Percentiles rank a stretch among this genome's conserved stretches.
phyloP scores from a whole-genome alignment of 2,329 filamentous ascomycete species.

The Pyrenophora tritici-repentis region DNA sequence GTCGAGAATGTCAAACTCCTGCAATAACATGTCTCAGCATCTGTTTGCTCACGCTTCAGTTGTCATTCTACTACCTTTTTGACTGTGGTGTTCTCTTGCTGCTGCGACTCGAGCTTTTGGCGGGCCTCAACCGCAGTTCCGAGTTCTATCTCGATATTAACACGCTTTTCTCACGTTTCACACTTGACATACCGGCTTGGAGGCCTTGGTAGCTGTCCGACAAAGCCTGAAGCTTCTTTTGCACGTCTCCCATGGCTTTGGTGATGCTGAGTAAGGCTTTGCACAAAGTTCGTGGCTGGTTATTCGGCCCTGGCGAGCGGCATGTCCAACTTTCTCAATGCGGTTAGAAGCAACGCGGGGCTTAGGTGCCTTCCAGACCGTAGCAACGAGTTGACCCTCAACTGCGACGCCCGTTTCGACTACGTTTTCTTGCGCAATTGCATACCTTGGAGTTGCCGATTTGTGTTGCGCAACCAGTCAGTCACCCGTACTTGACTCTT shows the following conservation, averaged over 20 bases:
- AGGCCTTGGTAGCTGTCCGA: constrained; percentile 87
- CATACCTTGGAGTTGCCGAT: too few species aligned
- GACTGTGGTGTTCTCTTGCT: constrained; percentile 88
- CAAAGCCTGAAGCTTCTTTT: constrained; percentile 78
- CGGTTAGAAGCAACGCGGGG: constrained; percentile 32
- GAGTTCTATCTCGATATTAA: constrained; percentile 65
- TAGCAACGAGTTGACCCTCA: background rate
- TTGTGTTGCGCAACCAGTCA: background rate
- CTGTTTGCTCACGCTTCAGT: too few species aligned
- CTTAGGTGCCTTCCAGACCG: constrained; percentile 13
- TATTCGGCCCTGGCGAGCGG: constrained; percentile 27
- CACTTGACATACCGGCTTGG: constrained; percentile 69
- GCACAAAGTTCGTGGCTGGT: constrained; percentile 20
- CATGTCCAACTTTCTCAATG: constrained; percentile 27
- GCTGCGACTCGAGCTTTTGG: constrained; percentile 91
- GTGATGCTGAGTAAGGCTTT: constrained; percentile 36
- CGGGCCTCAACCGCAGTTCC: constrained; percentile 75
- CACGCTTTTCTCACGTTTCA: background rate
- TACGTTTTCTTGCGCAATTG: background rate
- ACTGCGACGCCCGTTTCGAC: too few species aligned
- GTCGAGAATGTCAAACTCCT: constrained; percentile 82
- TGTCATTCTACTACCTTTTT: constrained; percentile 64
- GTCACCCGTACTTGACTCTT: background rate
- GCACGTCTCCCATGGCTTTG: constrained; percentile 58
- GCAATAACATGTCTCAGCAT: constrained; percentile 4